phyloP scores from a whole-genome alignment of 2,329 filamentous ascomycete species.

The Nothophoma quercina region DNA sequence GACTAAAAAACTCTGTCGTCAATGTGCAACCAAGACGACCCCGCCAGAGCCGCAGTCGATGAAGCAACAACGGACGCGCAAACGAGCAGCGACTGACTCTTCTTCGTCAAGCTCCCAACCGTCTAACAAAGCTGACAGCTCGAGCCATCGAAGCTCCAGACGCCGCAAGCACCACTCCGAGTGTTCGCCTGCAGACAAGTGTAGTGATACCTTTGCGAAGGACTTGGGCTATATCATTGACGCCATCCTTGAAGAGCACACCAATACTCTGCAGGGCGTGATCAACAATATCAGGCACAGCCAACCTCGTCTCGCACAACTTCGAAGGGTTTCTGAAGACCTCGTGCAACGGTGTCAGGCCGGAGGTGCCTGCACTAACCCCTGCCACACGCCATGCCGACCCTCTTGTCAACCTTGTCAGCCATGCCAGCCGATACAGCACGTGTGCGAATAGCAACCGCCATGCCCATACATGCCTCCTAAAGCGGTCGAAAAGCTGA shows the following conservation, averaged over 20 bases:
- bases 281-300: constrained; percentile 49
- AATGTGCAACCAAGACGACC: constrained; percentile 29
- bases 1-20: constrained; percentile 23
- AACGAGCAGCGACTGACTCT: constrained; percentile 22
- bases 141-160: background rate
- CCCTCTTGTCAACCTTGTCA: constrained; percentile 1
- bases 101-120: constrained; percentile 20
- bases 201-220: constrained; percentile 36
- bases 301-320: constrained; percentile 26
- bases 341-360: constrained; percentile 25
- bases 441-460: constrained; percentile 20
- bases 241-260: constrained; percentile 51
- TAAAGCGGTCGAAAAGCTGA: constrained; percentile 35
- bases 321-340: constrained; percentile 28
- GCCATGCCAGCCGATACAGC: constrained; percentile 1
- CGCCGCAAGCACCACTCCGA: constrained; percentile 26
- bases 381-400: constrained; percentile 5
- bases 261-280: constrained; percentile 47
- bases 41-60: background rate
- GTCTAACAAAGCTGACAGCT: constrained; percentile 4
- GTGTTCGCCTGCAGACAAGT: constrained; percentile 28
- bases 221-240: constrained; percentile 52
- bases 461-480: constrained; percentile 24
- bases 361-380: constrained; percentile 3
- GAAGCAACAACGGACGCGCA: constrained; percentile 13